These are phyloP conservation scores for Boletus vinaceobasis DNA, from an alignment of 768 basidiomycete genomes.

Conservation along the genomic window DNA sequence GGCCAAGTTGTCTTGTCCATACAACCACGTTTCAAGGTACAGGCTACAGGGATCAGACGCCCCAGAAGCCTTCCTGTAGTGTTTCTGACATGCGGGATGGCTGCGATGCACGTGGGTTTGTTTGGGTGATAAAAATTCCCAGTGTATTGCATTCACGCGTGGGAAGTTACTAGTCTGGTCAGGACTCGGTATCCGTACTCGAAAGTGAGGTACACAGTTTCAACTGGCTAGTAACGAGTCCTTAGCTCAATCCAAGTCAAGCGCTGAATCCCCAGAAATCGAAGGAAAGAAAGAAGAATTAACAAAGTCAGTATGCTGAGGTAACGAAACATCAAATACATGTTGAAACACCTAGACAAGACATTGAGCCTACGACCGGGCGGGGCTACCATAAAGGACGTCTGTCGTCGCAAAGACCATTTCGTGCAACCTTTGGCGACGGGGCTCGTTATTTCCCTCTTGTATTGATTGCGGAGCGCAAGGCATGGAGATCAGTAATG, in stretches of 20 bases:
- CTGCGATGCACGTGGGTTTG: background rate
- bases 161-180: background rate
- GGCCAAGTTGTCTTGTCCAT: background rate
- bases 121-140: background rate
- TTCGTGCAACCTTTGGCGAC: conserved; percentile 12
- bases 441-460: background rate
- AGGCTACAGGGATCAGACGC: background rate
- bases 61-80: background rate
- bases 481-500: conserved; percentile 30
- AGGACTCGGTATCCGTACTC: background rate
- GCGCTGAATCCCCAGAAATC: background rate
- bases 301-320: conserved; percentile 5
- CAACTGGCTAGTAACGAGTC: background rate
- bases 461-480: conserved; percentile 1
- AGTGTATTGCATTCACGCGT: background rate
- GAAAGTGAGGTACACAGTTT: background rate
- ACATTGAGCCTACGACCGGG: conserved; percentile 8
- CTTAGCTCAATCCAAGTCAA: background rate
- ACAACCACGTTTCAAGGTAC: background rate
- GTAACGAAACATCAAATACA: conserved; percentile 12
- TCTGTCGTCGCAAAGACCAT: conserved; percentile 27
- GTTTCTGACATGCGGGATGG: background rate
- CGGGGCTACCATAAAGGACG: conserved; percentile 11
- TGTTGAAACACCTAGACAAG: conserved; percentile 2
- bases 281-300: background rate